Conservation (phyloP, 2,329 filamentous ascomycete genomes). For the Simplicillium sp. region DNA sequence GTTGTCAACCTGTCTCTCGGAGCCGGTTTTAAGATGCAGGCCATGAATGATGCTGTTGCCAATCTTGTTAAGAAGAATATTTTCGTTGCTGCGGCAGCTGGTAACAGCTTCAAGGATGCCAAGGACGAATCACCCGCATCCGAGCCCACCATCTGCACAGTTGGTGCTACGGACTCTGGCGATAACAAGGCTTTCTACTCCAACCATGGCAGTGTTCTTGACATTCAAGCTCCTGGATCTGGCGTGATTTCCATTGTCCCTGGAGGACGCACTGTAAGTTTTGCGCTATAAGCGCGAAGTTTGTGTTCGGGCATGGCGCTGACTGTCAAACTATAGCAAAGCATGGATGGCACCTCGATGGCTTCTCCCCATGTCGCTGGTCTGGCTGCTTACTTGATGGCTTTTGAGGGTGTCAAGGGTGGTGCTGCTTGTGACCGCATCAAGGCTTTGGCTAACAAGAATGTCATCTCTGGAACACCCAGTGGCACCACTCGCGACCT, state of each 20-base stretch:
- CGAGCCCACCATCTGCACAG: neutral
- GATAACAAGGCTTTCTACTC: neutral
- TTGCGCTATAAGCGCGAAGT: neutral
- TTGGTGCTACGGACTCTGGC: neutral
- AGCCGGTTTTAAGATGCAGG: neutral
- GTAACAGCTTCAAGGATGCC: neutral
- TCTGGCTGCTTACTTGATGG: constrained; percentile 32
- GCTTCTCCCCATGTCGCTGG: neutral
- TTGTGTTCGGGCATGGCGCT: neutral
- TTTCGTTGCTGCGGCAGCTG: neutral
- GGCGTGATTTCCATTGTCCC: neutral
- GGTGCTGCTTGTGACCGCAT: constrained; percentile 33
- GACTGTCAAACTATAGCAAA: neutral
- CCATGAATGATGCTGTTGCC: neutral
- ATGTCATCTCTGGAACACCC: constrained; percentile 67
- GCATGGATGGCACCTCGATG: neutral
- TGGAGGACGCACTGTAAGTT: neutral
- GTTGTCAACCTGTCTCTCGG: neutral
- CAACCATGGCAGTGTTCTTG: neutral
- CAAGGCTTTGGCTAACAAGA: constrained; percentile 54
- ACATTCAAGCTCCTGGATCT: neutral
- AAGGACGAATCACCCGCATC: neutral
- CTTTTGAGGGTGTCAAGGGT: constrained; percentile 35
- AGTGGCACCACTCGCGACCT: constrained; percentile 78
- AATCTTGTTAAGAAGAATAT: neutral